phyloP scores from a whole-genome alignment of 176 grass and related monocot species.

The Urochloa ruziziensis region DNA sequence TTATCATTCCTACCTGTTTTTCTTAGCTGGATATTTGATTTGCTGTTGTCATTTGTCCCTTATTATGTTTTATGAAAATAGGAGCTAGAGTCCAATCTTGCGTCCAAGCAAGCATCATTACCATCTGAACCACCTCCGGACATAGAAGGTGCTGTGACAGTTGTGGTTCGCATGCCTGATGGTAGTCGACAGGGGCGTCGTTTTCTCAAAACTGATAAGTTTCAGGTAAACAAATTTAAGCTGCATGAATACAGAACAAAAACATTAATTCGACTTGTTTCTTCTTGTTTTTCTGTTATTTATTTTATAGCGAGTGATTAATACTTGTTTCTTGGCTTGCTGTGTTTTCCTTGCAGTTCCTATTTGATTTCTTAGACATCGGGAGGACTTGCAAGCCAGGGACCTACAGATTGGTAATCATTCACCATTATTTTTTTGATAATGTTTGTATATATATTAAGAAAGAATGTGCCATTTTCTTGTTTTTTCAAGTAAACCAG shows the following conservation, averaged over 20 bases:
- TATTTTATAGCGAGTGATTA: not conserved
- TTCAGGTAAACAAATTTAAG: constrained; percentile 58
- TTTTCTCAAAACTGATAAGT: constrained; percentile 91
- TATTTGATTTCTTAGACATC: constrained; percentile 93
- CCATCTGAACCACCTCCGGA: constrained; percentile 68
- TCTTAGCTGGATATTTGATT: not conserved
- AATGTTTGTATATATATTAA: not conserved
- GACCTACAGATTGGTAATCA: constrained; percentile 90
- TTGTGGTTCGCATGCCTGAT: constrained; percentile 93
- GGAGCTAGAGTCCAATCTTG: constrained; percentile 84
- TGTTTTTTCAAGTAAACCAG: not conserved
- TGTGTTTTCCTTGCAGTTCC: constrained; percentile 56
- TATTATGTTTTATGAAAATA: constrained; percentile 31
- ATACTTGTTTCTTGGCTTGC: constrained; percentile 18
- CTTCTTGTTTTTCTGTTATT: not conserved
- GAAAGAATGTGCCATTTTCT: not conserved
- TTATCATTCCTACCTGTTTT: not conserved
- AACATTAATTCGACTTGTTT: not conserved
- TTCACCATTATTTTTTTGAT: not conserved
- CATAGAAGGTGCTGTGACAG: constrained; percentile 70
- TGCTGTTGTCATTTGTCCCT: not conserved
- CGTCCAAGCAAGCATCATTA: constrained; percentile 71
- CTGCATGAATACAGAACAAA: constrained; percentile 20
- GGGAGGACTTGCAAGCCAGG: constrained; percentile 76
- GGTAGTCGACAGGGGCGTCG: constrained; percentile 74